Conservation (phyloP, 2,329 filamentous ascomycete species). For the Pyrenophora teres region DNA sequence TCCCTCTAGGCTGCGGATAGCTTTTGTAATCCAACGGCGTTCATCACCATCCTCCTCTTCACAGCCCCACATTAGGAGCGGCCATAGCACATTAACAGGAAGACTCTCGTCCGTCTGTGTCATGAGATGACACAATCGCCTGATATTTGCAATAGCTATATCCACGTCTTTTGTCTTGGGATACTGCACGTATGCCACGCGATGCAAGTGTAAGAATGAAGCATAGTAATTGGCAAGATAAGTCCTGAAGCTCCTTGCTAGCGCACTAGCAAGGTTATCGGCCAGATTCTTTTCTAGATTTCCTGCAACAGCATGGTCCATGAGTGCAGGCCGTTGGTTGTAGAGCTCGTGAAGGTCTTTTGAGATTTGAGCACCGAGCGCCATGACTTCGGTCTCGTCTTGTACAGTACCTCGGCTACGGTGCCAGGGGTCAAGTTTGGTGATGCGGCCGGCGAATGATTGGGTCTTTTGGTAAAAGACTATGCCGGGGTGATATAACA, state of each 20-base stretch:
- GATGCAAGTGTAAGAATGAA: conserved; percentile 61
- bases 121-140: conserved; percentile 54
- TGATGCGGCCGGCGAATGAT: conserved; percentile 62
- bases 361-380: conserved; percentile 57
- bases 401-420: conserved; percentile 60
- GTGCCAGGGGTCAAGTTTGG: conserved; percentile 62
- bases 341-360: conserved; percentile 58
- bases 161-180: conserved; percentile 58
- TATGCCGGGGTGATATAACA: conserved; percentile 60
- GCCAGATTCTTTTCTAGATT: conserved; percentile 57
- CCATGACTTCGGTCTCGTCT: conserved; percentile 64
- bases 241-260: conserved; percentile 60
- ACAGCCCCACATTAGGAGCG: conserved; percentile 60
- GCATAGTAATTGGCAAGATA: conserved; percentile 63
- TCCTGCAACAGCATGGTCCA: conserved; percentile 61
- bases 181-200: conserved; percentile 61
- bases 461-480: conserved; percentile 64
- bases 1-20: conserved; percentile 51
- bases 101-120: conserved; percentile 53
- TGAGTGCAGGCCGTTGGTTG: conserved; percentile 57
- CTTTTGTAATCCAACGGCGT: conserved; percentile 57
- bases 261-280: conserved; percentile 55
- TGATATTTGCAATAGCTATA: conserved; percentile 57
- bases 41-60: conserved; percentile 59
- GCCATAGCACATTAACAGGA: conserved; percentile 63